phyloP scores from a whole-genome alignment of 1,284 basidiomycete genomes.

The Tranzscheliella williamsii region DNA sequence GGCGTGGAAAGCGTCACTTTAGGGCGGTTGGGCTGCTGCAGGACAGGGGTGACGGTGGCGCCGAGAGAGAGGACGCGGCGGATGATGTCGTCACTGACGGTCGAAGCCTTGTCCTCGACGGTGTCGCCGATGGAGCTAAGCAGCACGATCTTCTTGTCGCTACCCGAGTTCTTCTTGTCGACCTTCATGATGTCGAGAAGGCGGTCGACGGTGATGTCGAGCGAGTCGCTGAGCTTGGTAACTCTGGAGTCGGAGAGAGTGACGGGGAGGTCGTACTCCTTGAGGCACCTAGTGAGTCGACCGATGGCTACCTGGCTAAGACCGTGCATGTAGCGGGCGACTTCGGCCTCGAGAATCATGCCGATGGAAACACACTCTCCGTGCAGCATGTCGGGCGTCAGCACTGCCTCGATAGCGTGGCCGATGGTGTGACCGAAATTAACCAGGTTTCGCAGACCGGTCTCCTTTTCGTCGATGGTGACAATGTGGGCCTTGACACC shows the following conservation, averaged over 20 bases:
- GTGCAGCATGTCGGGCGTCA: slow-evolving; percentile 59
- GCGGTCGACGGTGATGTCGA: slow-evolving; percentile 74
- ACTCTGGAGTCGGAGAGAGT: slow-evolving; percentile 54
- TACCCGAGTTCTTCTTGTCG: slow-evolving; percentile 95
- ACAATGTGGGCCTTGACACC: slow-evolving; percentile 61
- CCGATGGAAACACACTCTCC: slow-evolving; percentile 60
- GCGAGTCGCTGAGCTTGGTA: slow-evolving; percentile 70
- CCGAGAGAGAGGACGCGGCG: slow-evolving; percentile 67
- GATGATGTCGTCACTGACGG: slow-evolving; percentile 66
- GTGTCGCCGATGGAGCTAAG: slow-evolving; percentile 88
- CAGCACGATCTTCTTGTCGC: slow-evolving; percentile 88
- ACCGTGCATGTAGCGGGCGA: slow-evolving; percentile 51
- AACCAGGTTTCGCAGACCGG: slow-evolving; percentile 59
- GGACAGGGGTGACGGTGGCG: slow-evolving; percentile 62
- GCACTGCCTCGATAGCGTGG: slow-evolving; percentile 60
- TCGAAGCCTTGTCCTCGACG: slow-evolving; percentile 86
- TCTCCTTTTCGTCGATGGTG: slow-evolving; percentile 60
- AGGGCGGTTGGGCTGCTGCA: slow-evolving; percentile 26
- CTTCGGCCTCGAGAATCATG: slow-evolving; percentile 60
- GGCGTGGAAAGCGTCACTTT: slow-evolving; percentile 83
- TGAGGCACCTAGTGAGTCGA: slow-evolving; percentile 52
- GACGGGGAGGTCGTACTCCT: slow-evolving; percentile 57
- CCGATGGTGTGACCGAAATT: slow-evolving; percentile 61
- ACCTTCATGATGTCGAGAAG: slow-evolving; percentile 88
- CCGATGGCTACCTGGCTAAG: slow-evolving; percentile 58